Base-by-base conservation (phyloP, 495 filamentous ascomycete species). In the Aspergillus taichungensis region DNA sequence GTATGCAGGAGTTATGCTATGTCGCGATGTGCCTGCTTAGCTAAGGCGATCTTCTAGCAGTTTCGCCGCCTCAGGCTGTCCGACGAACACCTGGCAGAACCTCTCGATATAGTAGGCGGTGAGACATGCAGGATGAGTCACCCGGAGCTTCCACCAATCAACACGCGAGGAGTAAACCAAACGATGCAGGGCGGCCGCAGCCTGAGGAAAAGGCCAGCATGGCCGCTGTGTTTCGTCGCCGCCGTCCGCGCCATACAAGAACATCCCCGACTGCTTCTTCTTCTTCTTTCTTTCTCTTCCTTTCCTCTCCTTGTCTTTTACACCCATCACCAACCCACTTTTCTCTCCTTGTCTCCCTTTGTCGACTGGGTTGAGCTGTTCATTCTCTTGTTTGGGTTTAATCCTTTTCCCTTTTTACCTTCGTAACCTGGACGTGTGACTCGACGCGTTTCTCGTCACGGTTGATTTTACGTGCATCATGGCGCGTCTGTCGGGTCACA, bases 121-220 rank as follows among this genome's bases (percentile, higher is more conserved):
- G 43, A 43, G 13, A 3, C 4, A n/a, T 6, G 8, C 6, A 8
- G 8, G 45, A 47, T 64, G 57, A 64, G 48, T 66, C 50, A 66
- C 36, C 42, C 30, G 6, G 8, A 27, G 45, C 47, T 43, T 10
- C 48, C 42, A 39, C 69, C 69, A 73, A 73, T 73, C 47, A 66
- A 1, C 12, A 38, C 18, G 11, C 54, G 60, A 71, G 61, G 45
- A 71, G 66, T 73, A 61, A 69, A 61, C 66, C 65, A 52, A 55
- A 49, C 47, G 54, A 51, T 47, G 12, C 34, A 42, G 12, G 18
- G 34, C 27, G 13, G 40, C 34, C 53, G 18, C 18, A 24, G 18
- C 18, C 18, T 24, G 18, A 24, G 18, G 64, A 71, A 72, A 69
- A 72, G 67, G 68, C 62, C 68, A 70, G 57, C 58, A 63, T 72